phyloP scores from a whole-genome alignment of 192 early-diverging fungal genomes.

The Obelidium mucronatum region DNA sequence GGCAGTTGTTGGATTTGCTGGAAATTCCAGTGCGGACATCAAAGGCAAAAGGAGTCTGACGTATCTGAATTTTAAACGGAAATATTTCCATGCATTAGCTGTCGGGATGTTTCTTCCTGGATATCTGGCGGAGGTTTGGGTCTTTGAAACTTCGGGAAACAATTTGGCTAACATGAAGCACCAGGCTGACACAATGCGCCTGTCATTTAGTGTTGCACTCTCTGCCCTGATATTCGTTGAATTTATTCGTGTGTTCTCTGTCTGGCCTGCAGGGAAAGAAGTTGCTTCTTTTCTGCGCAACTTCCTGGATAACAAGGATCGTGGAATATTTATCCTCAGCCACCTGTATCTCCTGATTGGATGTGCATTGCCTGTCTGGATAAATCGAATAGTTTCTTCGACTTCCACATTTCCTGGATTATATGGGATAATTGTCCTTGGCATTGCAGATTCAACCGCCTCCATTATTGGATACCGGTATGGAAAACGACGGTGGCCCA shows the following conservation, averaged over 20 bases:
- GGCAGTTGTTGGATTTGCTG: not conserved
- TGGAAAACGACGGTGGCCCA: slow-evolving; percentile 76
- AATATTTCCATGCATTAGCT: slow-evolving; percentile 85
- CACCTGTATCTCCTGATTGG: slow-evolving; percentile 92
- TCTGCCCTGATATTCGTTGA: slow-evolving; percentile 78
- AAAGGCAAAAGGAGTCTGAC: slow-evolving; percentile 7
- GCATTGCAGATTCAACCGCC: slow-evolving; percentile 89
- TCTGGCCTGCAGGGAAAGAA: slow-evolving; percentile 68
- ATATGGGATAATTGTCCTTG: slow-evolving; percentile 87
- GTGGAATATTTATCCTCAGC: slow-evolving; percentile 81
- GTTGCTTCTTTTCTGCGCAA: slow-evolving; percentile 76
- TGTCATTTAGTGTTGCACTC: slow-evolving; percentile 84
- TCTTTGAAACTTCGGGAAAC: not conserved
- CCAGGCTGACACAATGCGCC: slow-evolving; percentile 76
- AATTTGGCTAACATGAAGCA: slow-evolving; percentile 48
- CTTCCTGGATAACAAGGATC: slow-evolving; percentile 88
- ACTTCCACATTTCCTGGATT: slow-evolving; percentile 32
- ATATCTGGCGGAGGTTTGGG: slow-evolving; percentile 68
- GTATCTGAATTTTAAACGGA: slow-evolving; percentile 65
- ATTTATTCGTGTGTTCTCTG: slow-evolving; percentile 76
- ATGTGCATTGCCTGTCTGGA: slow-evolving; percentile 91
- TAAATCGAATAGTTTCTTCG: slow-evolving; percentile 61
- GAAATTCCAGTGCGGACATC: not conserved
- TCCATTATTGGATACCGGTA: slow-evolving; percentile 81
- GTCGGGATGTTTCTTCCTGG: slow-evolving; percentile 89